Evolutionary conservation across 2,329 filamentous ascomycete species (phyloP), one percentile per base, ranked within the genome.

Genomic region (Aplosporella prunicola): DNA sequence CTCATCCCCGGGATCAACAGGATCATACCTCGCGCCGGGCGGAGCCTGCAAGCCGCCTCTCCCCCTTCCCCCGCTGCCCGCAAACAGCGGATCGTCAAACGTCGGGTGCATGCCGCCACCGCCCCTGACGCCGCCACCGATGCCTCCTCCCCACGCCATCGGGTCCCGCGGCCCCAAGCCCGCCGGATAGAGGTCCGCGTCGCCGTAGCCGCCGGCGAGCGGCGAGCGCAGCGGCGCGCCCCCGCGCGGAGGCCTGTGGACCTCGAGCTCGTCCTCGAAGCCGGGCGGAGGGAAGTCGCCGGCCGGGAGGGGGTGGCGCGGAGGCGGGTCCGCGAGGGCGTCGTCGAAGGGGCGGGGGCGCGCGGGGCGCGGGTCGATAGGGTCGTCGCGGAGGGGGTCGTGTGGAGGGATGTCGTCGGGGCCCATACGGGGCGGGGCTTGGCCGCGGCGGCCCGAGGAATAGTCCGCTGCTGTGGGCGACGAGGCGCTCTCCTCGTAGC

Each of bases 101-200:
- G 88, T 93, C 1, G 91, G 91, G 60, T 95, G 84, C 91, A 98
- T 98, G 1, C 91, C 91, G 14, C 78, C 73, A 10, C 76, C 74
- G n/a, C 69, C 63, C 15, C 69, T 67, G 5, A 77, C 59, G 0
- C 75, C 71, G 28, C 61, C 62, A n/a, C 74, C 64, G 32, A 74
- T 69, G 16, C 71, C 68, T 20, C 75, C 74, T 20, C 75, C 74
- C 5, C 78, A 74, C 39, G 85, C 74, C 3, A 95, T 62, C 9
- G 89, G 87, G 57, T 95, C 88, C 49, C 87, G 69, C 0, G 88
- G 88, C 0, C 87, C 88, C 0, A 98, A 64, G 0, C 85, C 85
- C 8, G 80, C 80, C 2, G 91, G 91, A 50, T 96, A 82, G 8
- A 96, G 63, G 58, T 98, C 91, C 50, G 88, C 74, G 25, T 89